A percentile compares a stretch with the other conserved stretches of the same genome.
phyloP scores from a whole-genome alignment of 176 grass and related monocot species.

The Avena insularis region DNA sequence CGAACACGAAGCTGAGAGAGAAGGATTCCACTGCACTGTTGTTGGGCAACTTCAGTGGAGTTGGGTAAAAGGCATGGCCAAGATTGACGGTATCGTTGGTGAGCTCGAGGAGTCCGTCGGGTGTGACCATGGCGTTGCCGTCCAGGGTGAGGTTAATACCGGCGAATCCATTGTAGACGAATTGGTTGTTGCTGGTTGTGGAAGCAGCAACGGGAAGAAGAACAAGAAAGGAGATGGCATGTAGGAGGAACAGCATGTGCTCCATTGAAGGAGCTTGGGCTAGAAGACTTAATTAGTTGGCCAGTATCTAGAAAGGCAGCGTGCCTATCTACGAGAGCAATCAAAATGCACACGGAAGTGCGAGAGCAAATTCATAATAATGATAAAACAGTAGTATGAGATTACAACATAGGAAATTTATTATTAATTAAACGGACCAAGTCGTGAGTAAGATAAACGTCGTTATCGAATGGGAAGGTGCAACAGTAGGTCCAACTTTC shows the following conservation, averaged over 20 bases:
- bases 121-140: neutral
- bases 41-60: neutral
- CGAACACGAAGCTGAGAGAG: neutral
- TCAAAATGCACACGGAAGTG: no score
- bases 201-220: neutral
- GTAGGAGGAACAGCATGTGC: neutral
- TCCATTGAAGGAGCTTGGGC: neutral
- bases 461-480: neutral
- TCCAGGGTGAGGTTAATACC: conserved; percentile 8
- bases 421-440: neutral
- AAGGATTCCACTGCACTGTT: neutral
- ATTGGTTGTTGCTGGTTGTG: neutral
- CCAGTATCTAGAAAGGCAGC: neutral
- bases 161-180: neutral
- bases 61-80: neutral
- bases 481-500: neutral
- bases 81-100: neutral
- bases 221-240: neutral
- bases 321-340: neutral
- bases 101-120: neutral
- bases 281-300: neutral
- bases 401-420: no score
- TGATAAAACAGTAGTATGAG: neutral
- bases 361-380: neutral
- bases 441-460: neutral